Evolutionary conservation across 2,329 filamentous ascomycete genomes (phyloP), one percentile per base, ranked within the genome.

Genomic region (Epichloe gansuensis): DNA sequence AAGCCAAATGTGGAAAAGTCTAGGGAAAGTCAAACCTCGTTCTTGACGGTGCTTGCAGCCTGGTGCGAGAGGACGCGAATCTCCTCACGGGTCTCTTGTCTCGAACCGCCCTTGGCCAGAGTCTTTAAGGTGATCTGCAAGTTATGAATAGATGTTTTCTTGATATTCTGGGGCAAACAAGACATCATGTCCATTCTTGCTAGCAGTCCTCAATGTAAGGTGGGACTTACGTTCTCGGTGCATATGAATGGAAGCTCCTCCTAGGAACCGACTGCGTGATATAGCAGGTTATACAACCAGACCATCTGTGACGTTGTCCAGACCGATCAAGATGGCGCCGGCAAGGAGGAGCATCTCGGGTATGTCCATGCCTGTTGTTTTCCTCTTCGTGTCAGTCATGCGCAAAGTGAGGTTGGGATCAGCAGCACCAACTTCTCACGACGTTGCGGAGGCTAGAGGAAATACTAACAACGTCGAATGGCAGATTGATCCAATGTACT

Each of bases 201-300:
- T 2, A 21, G 17, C 17, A 21, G 17, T 21, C 2, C 17, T 21
- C 17, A 21, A 21, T 21, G 17, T 21, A 21, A 21, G 2, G 17
- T 21, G 17, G 17, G 17, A 21, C 50, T 41, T 44, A 48, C 50
- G 38, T 46, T 55, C 52, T 60, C 64, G 7, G 83, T 89, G 7
- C 82, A 77, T 85, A 91, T 94, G 70, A 95, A 95, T 1, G 90
- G 90, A 13, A 96, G 78, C 68, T 94, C 87, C 55, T 82, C 77
- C 77, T 59, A 82, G 76, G 45, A 94, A 74, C 55, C 77, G 82
- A 53, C 76, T 74, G 54, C 76, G 73, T 4, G 4, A 3, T 64
- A 94, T 88, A 21, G 52, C 82, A 75, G 87, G 87, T 68, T 94
- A 95, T 42, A 95, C 78, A n/a, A 87, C 83, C 12, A 88, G 72